A percentile compares a stretch with the other conserved stretches of the same genome.
Conservation (phyloP, 2,329 filamentous ascomycete genomes). For the Botryotinia narcissicola region DNA sequence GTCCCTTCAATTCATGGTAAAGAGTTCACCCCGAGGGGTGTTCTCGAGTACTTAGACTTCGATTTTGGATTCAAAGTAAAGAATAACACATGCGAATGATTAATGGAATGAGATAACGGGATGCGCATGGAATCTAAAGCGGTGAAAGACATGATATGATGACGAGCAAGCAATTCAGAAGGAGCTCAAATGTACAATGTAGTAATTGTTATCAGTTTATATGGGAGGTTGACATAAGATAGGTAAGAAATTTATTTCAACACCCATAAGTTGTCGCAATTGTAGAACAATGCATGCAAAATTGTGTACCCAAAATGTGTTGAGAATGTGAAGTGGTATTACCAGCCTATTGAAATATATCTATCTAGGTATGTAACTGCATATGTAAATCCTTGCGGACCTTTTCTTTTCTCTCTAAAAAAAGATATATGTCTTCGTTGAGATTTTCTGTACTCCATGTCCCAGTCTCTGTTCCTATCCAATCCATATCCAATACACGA, state of each 20-base stretch:
- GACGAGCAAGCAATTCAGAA: background rate
- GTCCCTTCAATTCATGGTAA: background rate
- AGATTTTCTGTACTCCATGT: slow-evolving; percentile 11
- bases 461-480: background rate
- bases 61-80: background rate
- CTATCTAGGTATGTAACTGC: slow-evolving; percentile 4
- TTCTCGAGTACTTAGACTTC: background rate
- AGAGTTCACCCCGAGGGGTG: background rate
- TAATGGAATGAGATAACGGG: slow-evolving; percentile 3
- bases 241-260: background rate
- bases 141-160: background rate
- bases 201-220: background rate
- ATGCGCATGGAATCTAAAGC: background rate
- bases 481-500: slow-evolving; percentile 5
- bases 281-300: background rate
- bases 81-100: slow-evolving; percentile 3
- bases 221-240: no score
- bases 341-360: slow-evolving; percentile 4
- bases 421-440: slow-evolving; percentile 20
- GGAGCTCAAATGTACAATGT: background rate
- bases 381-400: slow-evolving; percentile 15
- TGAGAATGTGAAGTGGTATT: background rate
- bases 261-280: background rate
- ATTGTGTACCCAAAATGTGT: background rate
- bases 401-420: slow-evolving; percentile 16